These are phyloP conservation scores for Yamadazyma triangularis DNA, from an alignment of 1,139 yeast genomes.

Conservation along the genomic window DNA sequence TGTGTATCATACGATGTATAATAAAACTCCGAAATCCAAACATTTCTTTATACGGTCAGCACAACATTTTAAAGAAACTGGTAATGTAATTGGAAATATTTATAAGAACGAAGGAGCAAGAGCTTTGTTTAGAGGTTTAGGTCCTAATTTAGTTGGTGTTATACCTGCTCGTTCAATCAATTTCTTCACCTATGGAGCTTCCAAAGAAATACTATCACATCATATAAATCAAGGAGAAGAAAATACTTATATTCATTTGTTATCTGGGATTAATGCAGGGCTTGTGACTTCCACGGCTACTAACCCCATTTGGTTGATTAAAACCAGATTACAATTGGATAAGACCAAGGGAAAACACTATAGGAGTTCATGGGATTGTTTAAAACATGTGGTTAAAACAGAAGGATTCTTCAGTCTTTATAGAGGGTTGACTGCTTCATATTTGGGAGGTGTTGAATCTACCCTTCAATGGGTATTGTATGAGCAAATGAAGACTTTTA, in stretches of 20 bases:
- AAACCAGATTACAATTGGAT: slow-evolving; percentile 90
- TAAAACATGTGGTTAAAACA: slow-evolving; percentile 57
- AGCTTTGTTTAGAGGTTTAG: slow-evolving; percentile 89
- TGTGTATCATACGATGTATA: slow-evolving; percentile 47
- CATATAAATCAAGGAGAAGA: slow-evolving; percentile 71
- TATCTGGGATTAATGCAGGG: slow-evolving; percentile 92
- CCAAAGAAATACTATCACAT: slow-evolving; percentile 67
- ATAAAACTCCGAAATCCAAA: slow-evolving; percentile 36
- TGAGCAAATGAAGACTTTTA: slow-evolving; percentile 84
- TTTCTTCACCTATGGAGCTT: slow-evolving; percentile 92
- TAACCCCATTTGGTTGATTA: slow-evolving; percentile 97
- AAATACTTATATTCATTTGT: slow-evolving; percentile 78
- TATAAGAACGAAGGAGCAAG: slow-evolving; percentile 74
- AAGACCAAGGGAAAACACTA: slow-evolving; percentile 62
- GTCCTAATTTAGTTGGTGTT: slow-evolving; percentile 97
- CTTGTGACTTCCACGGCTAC: slow-evolving; percentile 96
- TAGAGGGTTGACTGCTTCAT: slow-evolving; percentile 88
- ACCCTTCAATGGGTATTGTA: slow-evolving; percentile 96
- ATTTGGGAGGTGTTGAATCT: slow-evolving; percentile 89
- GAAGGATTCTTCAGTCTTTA: slow-evolving; percentile 85
- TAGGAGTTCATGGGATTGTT: slow-evolving; percentile 82
- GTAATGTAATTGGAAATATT: slow-evolving; percentile 63
- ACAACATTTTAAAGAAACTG: slow-evolving; percentile 81
- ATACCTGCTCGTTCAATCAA: slow-evolving; percentile 97
- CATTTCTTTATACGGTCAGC: slow-evolving; percentile 42